Conservation (phyloP, 139 green algal genomes). For the Microglena sp. region DNA sequence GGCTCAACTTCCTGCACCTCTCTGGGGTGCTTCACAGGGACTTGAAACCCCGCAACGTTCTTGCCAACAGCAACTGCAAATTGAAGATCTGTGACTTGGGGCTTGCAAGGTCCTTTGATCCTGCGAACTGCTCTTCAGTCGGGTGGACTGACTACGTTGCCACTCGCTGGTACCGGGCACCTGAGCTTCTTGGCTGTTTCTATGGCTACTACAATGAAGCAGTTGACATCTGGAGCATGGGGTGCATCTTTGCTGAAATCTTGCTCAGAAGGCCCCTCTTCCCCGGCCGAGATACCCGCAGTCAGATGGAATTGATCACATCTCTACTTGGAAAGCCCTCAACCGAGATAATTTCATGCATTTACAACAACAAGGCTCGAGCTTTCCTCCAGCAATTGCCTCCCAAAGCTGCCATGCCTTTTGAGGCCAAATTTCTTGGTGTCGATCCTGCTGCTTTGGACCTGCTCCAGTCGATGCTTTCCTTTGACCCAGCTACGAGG, state of each 20-base stretch:
- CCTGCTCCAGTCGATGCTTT: constrained; percentile 54
- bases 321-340: constrained; percentile 22
- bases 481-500: constrained; percentile 59
- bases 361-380: constrained; percentile 18
- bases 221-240: constrained; percentile 89
- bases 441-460: constrained; percentile 38
- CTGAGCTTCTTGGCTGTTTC: constrained; percentile 67
- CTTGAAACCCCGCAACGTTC: constrained; percentile 93
- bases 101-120: constrained; percentile 77
- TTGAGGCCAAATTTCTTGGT: constrained; percentile 22
- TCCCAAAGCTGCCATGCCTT: constrained; percentile 8
- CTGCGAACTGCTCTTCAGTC: constrained; percentile 5
- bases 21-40: constrained; percentile 86
- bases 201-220: constrained; percentile 31
- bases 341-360: constrained; percentile 6
- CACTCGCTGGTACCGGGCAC: constrained; percentile 91
- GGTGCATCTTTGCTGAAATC: constrained; percentile 97
- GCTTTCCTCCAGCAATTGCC: constrained; percentile 20
- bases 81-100: constrained; percentile 91
- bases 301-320: constrained; percentile 27
- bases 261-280: constrained; percentile 57
- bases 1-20: constrained; percentile 90
- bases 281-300: constrained; percentile 26
- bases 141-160: constrained; percentile 78
- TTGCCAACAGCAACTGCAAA: constrained; percentile 17